Conservation (phyloP, 1,139 yeast species). For the Geotrichum phurueaensis region DNA sequence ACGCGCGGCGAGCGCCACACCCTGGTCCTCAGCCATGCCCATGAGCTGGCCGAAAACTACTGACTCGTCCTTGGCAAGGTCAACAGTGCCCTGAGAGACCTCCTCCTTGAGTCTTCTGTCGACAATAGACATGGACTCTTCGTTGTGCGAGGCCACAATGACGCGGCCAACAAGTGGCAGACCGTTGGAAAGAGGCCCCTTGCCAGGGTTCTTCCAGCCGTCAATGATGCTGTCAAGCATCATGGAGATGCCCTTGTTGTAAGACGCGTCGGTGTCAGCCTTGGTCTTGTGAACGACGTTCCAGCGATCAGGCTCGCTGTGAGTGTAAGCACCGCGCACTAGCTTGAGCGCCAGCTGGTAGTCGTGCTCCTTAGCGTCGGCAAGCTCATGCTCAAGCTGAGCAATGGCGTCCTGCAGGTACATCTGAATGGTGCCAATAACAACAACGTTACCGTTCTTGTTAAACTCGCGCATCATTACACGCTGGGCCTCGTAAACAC, state of each 20-base stretch:
- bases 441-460: slow-evolving; percentile 52
- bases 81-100: slow-evolving; percentile 25
- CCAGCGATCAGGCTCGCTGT: slow-evolving; percentile 70
- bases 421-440: slow-evolving; percentile 92
- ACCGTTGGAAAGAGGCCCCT: slow-evolving; percentile 22
- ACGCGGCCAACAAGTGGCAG: slow-evolving; percentile 61
- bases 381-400: slow-evolving; percentile 57
- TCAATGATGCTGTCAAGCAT: slow-evolving; percentile 57
- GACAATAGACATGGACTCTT: slow-evolving; percentile 67
- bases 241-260: slow-evolving; percentile 61
- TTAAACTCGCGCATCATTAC: slow-evolving; percentile 72
- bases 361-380: slow-evolving; percentile 51
- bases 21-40: slow-evolving; percentile 93
- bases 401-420: slow-evolving; percentile 68
- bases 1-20: slow-evolving; percentile 62
- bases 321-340: slow-evolving; percentile 97
- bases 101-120: slow-evolving; percentile 46
- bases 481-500: slow-evolving; percentile 87
- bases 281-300: slow-evolving; percentile 68
- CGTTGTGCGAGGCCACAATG: slow-evolving; percentile 90
- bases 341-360: slow-evolving; percentile 83
- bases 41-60: slow-evolving; percentile 84
- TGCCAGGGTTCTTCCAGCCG: slow-evolving; percentile 41
- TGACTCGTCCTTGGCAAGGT: slow-evolving; percentile 34
- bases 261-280: slow-evolving; percentile 68